Percentiles rank a stretch among this genome's conserved stretches.
phyloP scores from a whole-genome alignment of 164 flowering plant species.

The Magnolia sinica region DNA sequence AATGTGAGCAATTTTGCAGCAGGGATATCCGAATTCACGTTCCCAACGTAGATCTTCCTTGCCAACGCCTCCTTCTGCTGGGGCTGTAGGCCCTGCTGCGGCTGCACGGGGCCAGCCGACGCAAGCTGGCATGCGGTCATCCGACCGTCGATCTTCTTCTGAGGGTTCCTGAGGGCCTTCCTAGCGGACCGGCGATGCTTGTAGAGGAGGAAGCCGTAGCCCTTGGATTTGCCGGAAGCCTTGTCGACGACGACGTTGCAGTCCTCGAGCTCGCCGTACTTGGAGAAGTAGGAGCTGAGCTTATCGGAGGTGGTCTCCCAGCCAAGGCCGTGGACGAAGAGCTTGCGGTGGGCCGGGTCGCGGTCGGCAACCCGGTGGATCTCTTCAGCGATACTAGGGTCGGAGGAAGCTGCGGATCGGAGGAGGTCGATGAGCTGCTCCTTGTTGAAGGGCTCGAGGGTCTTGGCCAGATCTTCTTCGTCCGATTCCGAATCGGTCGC shows the following conservation, averaged over 20 bases:
- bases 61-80: slow-evolving; percentile 16
- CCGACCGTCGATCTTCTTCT: slow-evolving; percentile 43
- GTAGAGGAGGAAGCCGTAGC: slow-evolving; percentile 43
- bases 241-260: slow-evolving; percentile 39
- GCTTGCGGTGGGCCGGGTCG: slow-evolving; percentile 44
- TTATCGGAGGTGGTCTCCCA: slow-evolving; percentile 43
- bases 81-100: background rate
- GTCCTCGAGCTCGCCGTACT: slow-evolving; percentile 42
- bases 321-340: slow-evolving; percentile 50
- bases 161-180: slow-evolving; percentile 39
- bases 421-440: slow-evolving; percentile 54
- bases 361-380: slow-evolving; percentile 44
- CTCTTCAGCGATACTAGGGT: slow-evolving; percentile 27
- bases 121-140: slow-evolving; percentile 47
- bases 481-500: slow-evolving; percentile 5
- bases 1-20: slow-evolving; percentile 19
- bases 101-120: slow-evolving; percentile 25
- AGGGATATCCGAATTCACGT: slow-evolving; percentile 25
- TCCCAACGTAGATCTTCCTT: slow-evolving; percentile 40
- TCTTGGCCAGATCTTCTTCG: slow-evolving; percentile 23
- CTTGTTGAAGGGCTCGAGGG: slow-evolving; percentile 40
- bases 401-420: slow-evolving; percentile 21
- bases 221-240: slow-evolving; percentile 39
- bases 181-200: slow-evolving; percentile 32
- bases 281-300: slow-evolving; percentile 27